Evolutionary conservation across 106 monocot species (phyloP).

Genomic region (Narthecium ossifragum): DNA sequence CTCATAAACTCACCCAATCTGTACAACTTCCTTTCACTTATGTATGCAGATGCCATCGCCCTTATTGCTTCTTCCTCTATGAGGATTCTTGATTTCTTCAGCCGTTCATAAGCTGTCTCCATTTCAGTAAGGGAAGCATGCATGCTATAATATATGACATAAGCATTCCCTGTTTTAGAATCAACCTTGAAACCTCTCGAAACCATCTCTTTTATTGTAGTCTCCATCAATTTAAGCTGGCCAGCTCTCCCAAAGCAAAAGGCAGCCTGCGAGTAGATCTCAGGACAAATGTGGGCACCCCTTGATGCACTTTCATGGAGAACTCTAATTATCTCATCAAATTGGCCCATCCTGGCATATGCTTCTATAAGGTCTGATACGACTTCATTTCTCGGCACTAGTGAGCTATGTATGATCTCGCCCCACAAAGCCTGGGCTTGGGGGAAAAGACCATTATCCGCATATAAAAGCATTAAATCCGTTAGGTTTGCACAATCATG

Average conservation of each 20-base stretch:
- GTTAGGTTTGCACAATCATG: constrained; percentile 11
- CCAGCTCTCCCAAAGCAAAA: constrained; percentile 72
- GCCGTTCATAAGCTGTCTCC: constrained; percentile 55
- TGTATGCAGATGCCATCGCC: constrained; percentile 57
- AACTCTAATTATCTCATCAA: constrained; percentile 41
- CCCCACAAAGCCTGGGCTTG: constrained; percentile 60
- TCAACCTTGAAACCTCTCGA: constrained; percentile 64
- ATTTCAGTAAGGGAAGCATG: constrained; percentile 61
- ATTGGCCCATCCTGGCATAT: constrained; percentile 40
- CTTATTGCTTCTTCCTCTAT: constrained; percentile 60
- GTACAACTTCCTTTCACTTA: constrained; percentile 54
- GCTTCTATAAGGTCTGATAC: constrained; percentile 39
- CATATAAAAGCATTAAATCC: constrained; percentile 41
- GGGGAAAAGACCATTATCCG: constrained; percentile 30
- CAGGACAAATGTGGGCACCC: constrained; percentile 16
- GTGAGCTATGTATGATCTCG: constrained; percentile 67
- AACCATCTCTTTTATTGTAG: constrained; percentile 45
- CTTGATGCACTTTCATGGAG: constrained; percentile 36
- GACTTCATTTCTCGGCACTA: constrained; percentile 26
- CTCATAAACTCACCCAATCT: constrained; percentile 65
- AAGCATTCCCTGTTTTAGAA: constrained; percentile 54
- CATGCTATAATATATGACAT: constrained; percentile 43
- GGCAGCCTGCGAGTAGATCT: constrained; percentile 48
- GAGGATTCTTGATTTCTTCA: constrained; percentile 61
- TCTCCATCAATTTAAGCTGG: constrained; percentile 67